phyloP scores from a whole-genome alignment of 108 stramenopile genomes.

The Cyclotella sp. region DNA sequence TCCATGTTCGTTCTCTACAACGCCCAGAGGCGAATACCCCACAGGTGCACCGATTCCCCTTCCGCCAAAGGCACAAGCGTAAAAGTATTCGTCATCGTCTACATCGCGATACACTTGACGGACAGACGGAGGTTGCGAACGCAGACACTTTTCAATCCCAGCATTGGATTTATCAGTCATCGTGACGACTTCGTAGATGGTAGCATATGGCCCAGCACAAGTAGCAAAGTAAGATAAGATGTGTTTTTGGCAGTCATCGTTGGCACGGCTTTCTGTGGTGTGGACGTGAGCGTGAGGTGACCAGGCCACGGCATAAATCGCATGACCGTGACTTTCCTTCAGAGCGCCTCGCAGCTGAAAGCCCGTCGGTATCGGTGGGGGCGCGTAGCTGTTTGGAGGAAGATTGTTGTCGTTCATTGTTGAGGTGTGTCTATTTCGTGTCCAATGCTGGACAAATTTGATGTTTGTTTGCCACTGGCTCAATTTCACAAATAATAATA shows the following conservation, averaged over 20 bases:
- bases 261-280: not conserved
- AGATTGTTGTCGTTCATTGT: not conserved
- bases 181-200: slow-evolving; percentile 59
- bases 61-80: slow-evolving; percentile 74
- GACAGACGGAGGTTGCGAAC: slow-evolving; percentile 2
- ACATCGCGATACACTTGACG: slow-evolving; percentile 67
- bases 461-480: too few species aligned
- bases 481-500: too few species aligned
- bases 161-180: not conserved
- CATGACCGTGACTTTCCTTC: slow-evolving; percentile 57
- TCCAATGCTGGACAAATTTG: too few species aligned
- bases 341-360: slow-evolving; percentile 32
- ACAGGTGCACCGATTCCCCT: slow-evolving; percentile 47
- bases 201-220: slow-evolving; percentile 60
- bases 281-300: slow-evolving; percentile 50
- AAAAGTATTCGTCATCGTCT: slow-evolving; percentile 66
- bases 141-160: not conserved
- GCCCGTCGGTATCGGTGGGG: not conserved
- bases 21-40: slow-evolving; percentile 35
- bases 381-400: not conserved
- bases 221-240: slow-evolving; percentile 56
- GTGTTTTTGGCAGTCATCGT: slow-evolving; percentile 16
- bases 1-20: not conserved
- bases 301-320: slow-evolving; percentile 67
- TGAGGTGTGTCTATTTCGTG: too few species aligned